Conservation (phyloP, 73 alveolate species). For the Paramecium sexaurelia region DNA sequence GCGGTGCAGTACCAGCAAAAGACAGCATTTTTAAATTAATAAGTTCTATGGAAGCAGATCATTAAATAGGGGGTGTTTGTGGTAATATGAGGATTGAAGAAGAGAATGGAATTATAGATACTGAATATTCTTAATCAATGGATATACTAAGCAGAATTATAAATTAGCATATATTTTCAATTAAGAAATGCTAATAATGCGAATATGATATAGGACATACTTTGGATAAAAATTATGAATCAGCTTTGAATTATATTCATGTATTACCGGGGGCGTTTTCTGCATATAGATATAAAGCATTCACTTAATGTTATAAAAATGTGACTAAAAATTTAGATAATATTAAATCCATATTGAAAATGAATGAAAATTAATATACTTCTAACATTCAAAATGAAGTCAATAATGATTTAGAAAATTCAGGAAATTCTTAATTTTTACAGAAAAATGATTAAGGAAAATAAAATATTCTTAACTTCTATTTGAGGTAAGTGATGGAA, state of each 20-base stretch:
- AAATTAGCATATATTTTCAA: not conserved
- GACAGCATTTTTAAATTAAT: slow-evolving; percentile 35
- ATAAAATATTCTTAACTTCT: slow-evolving; percentile 1
- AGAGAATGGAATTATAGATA: not conserved
- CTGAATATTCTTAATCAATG: not conserved
- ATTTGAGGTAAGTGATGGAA: slow-evolving; percentile 62
- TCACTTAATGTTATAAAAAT: not conserved
- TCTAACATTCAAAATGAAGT: not conserved
- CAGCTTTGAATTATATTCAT: slow-evolving; percentile 68
- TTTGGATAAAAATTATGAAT: slow-evolving; percentile 70
- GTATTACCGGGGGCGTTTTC: slow-evolving; percentile 76
- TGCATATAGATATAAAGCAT: slow-evolving; percentile 71
- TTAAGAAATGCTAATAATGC: slow-evolving; percentile 6
- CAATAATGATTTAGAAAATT: not conserved
- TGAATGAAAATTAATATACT: too few species aligned
- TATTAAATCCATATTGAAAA: too few species aligned
- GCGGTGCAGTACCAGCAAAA: slow-evolving; percentile 64
- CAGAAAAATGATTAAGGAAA: not conserved
- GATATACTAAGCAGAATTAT: not conserved
- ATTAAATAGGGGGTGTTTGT: slow-evolving; percentile 59
- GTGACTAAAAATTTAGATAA: not conserved
- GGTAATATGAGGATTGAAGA: slow-evolving; percentile 63
- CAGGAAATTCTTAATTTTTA: not conserved
- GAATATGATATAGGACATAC: slow-evolving; percentile 72
- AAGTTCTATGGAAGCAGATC: slow-evolving; percentile 57